Base-by-base conservation (phyloP, 2,329 filamentous ascomycete genomes). In the Ceratocystis albifundus region DNA sequence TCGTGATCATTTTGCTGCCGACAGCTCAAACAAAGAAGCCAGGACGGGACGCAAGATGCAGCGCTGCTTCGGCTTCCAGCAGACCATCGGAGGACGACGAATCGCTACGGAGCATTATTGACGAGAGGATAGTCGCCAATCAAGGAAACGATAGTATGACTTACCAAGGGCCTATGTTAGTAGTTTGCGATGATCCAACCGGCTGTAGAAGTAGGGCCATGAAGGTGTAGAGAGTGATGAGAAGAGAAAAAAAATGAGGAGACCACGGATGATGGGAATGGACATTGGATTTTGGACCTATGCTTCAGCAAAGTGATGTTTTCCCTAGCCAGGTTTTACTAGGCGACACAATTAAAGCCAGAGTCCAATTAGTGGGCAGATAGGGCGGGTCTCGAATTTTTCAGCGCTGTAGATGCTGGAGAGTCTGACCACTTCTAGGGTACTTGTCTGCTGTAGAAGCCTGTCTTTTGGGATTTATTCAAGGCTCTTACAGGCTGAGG, bases 231-330 rank as follows among this genome's bases (percentile, higher is more conserved):
- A 48, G 64, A 44, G 45, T 57, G 53, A 61, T 48, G 55, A 48
- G 64, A 61, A 48, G 55, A 50, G 57, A 65, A 65, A 65, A 65
- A 65, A 65, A 65, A 65, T 65, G 64, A 65, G 64, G 64, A 65
- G 64, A 61, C 64, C 45, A 46, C 64, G 36, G 36, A 22, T 61
- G 53, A 65, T 61, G 57, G 53, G 28, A 59, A 48, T 36, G n/a
- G 32, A 44, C n/a, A 20, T 45, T 61, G 36, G 41, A 41, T 46
- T 46, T 57, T 15, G 22, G 17, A 22, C 32, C 25, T 48, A 15
- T 65, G 10, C n/a, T 59, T 46, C 53, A 45, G 53, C 41, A 30
- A 36, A 46, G 59, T 48, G 65, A 62, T 62, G 44, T 53, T 53
- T 64, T 62, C 28, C 12, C 28, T 10, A 7, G 30, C 17, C 45